Percentiles rank a stretch among this genome's conserved stretches.
These are phyloP conservation scores for Elsinoe necatrix DNA, from an alignment of 2,329 filamentous ascomycete species.

Conservation along the genomic window DNA sequence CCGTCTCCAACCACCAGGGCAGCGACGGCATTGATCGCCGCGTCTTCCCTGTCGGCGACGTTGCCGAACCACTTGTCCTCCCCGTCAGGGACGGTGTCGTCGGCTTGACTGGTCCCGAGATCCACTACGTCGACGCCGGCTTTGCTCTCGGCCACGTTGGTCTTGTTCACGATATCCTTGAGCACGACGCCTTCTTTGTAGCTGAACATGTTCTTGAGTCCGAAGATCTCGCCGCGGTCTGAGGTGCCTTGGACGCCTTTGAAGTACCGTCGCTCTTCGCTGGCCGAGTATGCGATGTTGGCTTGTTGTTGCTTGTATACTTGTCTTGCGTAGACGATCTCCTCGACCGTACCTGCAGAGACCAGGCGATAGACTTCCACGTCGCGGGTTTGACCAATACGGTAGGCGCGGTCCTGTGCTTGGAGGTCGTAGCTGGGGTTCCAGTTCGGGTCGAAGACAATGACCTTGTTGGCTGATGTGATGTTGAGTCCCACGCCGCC, in stretches of 20 bases:
- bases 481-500: conserved; percentile 94
- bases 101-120: conserved; percentile 55
- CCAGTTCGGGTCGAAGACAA: conserved; percentile 96
- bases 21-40: conserved; percentile 65
- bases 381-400: conserved; percentile 85
- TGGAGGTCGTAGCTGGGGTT: conserved; percentile 92
- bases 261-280: conserved; percentile 87
- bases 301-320: conserved; percentile 99
- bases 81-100: conserved; percentile 37
- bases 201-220: conserved; percentile 74
- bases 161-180: conserved; percentile 96
- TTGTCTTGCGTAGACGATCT: conserved; percentile 92
- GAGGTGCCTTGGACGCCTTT: conserved; percentile 81
- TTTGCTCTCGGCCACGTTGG: conserved; percentile 88
- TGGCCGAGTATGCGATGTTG: conserved; percentile 93
- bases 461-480: conserved; percentile 94
- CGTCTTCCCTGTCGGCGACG: conserved; percentile 47
- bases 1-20: conserved; percentile 44
- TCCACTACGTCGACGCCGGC: conserved; percentile 74
- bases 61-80: conserved; percentile 25
- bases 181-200: conserved; percentile 74
- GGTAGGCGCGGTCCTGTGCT: conserved; percentile 90
- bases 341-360: conserved; percentile 86
- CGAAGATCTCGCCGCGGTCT: conserved; percentile 87
- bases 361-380: conserved; percentile 93